phyloP scores from a whole-genome alignment of 1,284 basidiomycete species.

The Boletus semigastroideus region DNA sequence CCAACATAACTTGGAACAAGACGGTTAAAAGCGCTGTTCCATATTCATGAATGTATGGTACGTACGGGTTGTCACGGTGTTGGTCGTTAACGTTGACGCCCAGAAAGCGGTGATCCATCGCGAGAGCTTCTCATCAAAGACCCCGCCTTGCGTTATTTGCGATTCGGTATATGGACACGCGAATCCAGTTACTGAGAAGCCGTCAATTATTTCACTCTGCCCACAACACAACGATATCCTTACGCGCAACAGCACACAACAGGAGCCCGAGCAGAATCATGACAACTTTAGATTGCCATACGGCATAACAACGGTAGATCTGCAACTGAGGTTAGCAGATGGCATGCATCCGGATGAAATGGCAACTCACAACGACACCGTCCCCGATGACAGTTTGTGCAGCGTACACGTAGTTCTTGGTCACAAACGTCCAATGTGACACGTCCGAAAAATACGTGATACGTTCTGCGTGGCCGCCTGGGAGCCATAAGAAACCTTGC shows the following conservation, averaged over 20 bases:
- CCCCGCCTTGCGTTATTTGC: neutral
- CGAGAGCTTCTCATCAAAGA: conserved; percentile 14
- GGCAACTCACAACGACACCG: conserved; percentile 31
- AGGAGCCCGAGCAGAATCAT: conserved; percentile 22
- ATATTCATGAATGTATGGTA: neutral
- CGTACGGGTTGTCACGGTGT: conserved; percentile 23
- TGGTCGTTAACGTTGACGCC: conserved; percentile 16
- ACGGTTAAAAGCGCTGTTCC: neutral
- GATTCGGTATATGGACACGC: conserved; percentile 10
- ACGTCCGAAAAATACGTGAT: conserved; percentile 25
- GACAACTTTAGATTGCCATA: conserved; percentile 21
- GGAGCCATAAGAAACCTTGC: conserved; percentile 11
- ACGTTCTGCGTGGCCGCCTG: neutral
- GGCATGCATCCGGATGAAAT: neutral
- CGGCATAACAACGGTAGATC: conserved; percentile 28
- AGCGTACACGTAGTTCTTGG: conserved; percentile 32
- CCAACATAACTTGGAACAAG: conserved; percentile 15
- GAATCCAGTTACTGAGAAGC: conserved; percentile 23
- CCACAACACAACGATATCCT: neutral
- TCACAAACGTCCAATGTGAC: conserved; percentile 30
- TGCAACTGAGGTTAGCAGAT: conserved; percentile 6
- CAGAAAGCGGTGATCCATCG: conserved; percentile 22
- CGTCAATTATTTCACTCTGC: neutral
- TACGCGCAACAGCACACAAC: conserved; percentile 21
- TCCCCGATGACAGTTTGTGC: conserved; percentile 37